These are phyloP conservation scores for Phytophthora pluvialis DNA, from an alignment of 352 stramenopile species.

Conservation along the genomic window DNA sequence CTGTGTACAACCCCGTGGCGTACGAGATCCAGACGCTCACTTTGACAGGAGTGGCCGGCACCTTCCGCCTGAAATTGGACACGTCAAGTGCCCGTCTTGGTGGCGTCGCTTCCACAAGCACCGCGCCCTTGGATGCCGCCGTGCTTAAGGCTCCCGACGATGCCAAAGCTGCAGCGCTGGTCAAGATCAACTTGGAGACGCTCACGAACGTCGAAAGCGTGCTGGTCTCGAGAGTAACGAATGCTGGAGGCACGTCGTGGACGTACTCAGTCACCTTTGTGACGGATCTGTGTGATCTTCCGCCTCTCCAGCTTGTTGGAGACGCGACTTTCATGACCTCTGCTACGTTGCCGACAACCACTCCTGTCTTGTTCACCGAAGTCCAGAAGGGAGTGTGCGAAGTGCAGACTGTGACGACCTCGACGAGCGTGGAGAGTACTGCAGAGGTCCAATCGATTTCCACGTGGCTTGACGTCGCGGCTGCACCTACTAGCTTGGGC, in stretches of 20 bases:
- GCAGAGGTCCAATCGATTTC: constrained; percentile 90
- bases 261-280: constrained; percentile 90
- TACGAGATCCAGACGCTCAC: constrained; percentile 93
- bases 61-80: constrained; percentile 82
- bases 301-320: constrained; percentile 63
- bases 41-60: constrained; percentile 63
- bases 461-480: constrained; percentile 68
- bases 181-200: constrained; percentile 86
- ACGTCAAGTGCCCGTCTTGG: constrained; percentile 61
- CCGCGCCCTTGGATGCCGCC: constrained; percentile 51
- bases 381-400: constrained; percentile 92
- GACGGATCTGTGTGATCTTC: constrained; percentile 84
- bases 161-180: constrained; percentile 60
- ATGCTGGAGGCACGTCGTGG: constrained; percentile 42
- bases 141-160: constrained; percentile 46
- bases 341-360: constrained; percentile 39
- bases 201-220: constrained; percentile 88
- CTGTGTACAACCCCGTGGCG: constrained; percentile 89
- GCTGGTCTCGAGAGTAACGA: constrained; percentile 65
- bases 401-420: constrained; percentile 94
- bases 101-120: constrained; percentile 52
- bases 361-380: constrained; percentile 57
- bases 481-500: constrained; percentile 36
- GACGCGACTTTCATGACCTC: constrained; percentile 53
- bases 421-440: constrained; percentile 89